Evolutionary conservation across 208 protist genomes (phyloP).

Genomic region (Phytomonas francai): DNA sequence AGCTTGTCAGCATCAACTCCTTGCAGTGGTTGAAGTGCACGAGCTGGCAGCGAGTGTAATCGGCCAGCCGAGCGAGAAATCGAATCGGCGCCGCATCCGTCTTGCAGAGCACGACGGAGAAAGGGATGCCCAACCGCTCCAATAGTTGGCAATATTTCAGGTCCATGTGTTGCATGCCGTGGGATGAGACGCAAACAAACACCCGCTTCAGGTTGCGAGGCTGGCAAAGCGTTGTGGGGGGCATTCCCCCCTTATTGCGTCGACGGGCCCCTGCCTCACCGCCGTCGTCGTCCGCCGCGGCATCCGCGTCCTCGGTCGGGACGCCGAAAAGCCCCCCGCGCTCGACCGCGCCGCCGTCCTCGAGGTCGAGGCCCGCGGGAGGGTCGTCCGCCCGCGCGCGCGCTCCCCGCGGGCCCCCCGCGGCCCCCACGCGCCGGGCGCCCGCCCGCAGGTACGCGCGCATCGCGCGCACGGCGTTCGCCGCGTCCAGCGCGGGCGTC

Average conservation of each 20-base stretch:
- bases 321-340: background rate
- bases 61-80: slow-evolving; percentile 70
- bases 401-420: too few relatives aligned
- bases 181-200: slow-evolving; percentile 71
- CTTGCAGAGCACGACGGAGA: slow-evolving; percentile 82
- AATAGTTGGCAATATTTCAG: slow-evolving; percentile 62
- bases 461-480: slow-evolving; percentile 66
- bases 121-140: slow-evolving; percentile 54
- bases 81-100: slow-evolving; percentile 78
- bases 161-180: slow-evolving; percentile 74
- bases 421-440: too few relatives aligned
- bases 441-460: slow-evolving; percentile 44
- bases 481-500: slow-evolving; percentile 49
- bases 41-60: slow-evolving; percentile 76
- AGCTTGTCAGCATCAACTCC: slow-evolving; percentile 76
- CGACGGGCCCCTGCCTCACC: too few relatives aligned
- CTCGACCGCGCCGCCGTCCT: background rate
- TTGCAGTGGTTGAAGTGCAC: slow-evolving; percentile 80
- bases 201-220: slow-evolving; percentile 63
- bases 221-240: slow-evolving; percentile 7
- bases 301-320: background rate
- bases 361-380: too few relatives aligned
- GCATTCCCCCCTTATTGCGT: background rate
- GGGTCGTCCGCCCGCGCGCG: too few relatives aligned
- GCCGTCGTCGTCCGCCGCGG: too few relatives aligned